These are phyloP conservation scores for Ambrosia artemisiifolia DNA, from an alignment of 129 eudicot genomes.

Conservation along the genomic window DNA sequence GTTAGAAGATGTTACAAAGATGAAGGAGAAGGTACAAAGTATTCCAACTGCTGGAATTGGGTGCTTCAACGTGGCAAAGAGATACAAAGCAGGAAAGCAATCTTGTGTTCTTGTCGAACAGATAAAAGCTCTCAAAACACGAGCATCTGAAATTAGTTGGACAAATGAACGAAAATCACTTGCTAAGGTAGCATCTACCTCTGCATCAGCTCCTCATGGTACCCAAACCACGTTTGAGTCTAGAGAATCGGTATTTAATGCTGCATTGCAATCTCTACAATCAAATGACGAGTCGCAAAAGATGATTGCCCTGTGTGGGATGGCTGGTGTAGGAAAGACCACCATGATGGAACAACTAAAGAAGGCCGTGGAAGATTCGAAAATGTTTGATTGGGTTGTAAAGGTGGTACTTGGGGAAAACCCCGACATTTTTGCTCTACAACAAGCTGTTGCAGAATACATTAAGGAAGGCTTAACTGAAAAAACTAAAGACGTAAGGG, in stretches of 20 bases:
- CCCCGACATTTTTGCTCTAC: neutral
- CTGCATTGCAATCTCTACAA: neutral
- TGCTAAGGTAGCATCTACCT: neutral
- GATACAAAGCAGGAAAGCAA: slow-evolving; percentile 7
- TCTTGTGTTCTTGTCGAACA: neutral
- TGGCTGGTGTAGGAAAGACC: slow-evolving; percentile 22
- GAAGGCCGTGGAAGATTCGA: neutral
- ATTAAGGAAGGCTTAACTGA: neutral
- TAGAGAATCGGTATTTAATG: neutral
- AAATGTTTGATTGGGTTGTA: neutral
- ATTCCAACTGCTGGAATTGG: slow-evolving; percentile 5
- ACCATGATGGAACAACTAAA: slow-evolving; percentile 11
- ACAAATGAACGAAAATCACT: neutral
- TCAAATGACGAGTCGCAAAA: neutral
- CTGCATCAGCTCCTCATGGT: neutral
- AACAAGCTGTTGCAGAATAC: neutral
- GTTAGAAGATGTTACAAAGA: neutral
- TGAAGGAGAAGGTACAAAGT: neutral
- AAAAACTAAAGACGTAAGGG: slow-evolving; percentile 13
- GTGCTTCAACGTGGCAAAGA: neutral
- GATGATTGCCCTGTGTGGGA: slow-evolving; percentile 18
- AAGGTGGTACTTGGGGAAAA: slow-evolving; percentile 21
- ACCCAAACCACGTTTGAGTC: neutral
- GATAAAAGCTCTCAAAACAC: neutral
- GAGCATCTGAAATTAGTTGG: neutral